Evolutionary conservation across 1,284 basidiomycete species (phyloP), one percentile per base, ranked within the genome.

Genomic region (Ustilago trichophora): DNA sequence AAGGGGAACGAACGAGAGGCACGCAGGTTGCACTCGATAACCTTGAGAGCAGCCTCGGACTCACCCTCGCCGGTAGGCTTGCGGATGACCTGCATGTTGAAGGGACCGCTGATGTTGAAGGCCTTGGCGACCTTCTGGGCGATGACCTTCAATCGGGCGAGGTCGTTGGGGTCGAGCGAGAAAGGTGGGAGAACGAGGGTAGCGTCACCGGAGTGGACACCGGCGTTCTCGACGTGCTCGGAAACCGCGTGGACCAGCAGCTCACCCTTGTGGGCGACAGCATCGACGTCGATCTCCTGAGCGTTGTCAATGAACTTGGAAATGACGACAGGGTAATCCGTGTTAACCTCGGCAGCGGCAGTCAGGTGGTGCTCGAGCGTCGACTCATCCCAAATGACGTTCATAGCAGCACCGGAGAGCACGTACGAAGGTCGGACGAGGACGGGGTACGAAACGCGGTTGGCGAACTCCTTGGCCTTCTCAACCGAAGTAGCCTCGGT

Each of bases 41-140:
- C 95, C 86, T 97, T 98, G 76, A 98, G 87, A 59, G 87, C 85
- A 8, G 90, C 85, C 63, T 84, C 84, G 52, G 89, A 85, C 56
- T 82, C 82, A 21, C 87, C 84, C 45, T 85, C 86, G 24, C 82
- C 77, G 9, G 87, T 82, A 3, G 88, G 87, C 83, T 94, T 93
- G 80, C 91, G 89, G 84, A 99, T 98, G 82, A 99, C 88, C 84
- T 99, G 96, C 93, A 99, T 98, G 84, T 99, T 98, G 88, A 89
- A 98, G 6, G 96, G 96, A 19, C 96, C 95, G 24, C 92, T 95
- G 60, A 99, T 98, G 78, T 97, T 86, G 83, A 98, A 96, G 2
- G 93, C 95, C 49, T 87, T 86, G 38, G 93, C 96, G 62, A 98
- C 93, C 84, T 97, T 97, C 83, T 92, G 88, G 0, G 95, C 92